A percentile compares a stretch with the other conserved stretches of the same genome.
Evolutionary conservation across 495 filamentous ascomycete species (phyloP).

Genomic region (Penicillium steckii): DNA sequence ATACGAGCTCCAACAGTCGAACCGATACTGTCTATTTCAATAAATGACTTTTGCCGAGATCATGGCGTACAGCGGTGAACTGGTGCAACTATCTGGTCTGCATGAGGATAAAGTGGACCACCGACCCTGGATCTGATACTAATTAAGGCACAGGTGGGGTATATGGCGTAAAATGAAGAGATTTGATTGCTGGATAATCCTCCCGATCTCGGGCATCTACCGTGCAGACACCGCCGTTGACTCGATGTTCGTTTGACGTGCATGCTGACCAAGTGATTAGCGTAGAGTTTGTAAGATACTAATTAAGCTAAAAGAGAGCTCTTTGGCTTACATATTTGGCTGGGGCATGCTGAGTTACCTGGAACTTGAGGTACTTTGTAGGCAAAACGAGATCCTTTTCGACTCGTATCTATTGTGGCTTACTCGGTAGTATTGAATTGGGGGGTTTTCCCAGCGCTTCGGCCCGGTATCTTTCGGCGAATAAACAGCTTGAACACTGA

Average conservation of each 20-base stretch:
- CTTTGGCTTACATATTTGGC: not conserved
- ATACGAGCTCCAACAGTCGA: not conserved
- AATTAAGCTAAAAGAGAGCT: conserved; percentile 6
- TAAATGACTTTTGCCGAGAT: not conserved
- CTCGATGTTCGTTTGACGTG: conserved; percentile 5
- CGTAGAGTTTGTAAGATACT: conserved; percentile 7
- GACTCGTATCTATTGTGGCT: not conserved
- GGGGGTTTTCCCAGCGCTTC: no score
- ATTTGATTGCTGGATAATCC: conserved; percentile 1
- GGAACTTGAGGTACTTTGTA: no score
- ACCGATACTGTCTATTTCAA: not conserved
- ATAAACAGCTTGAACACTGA: no score
- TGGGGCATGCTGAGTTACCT: no score
- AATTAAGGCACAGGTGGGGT: conserved; percentile 1
- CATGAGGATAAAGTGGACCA: not conserved
- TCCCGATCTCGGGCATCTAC: not conserved
- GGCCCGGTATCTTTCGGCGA: no score
- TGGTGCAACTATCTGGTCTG: not conserved
- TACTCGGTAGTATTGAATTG: not conserved
- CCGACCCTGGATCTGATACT: not conserved
- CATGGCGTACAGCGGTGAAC: not conserved
- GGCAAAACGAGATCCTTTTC: not conserved
- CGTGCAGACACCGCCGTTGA: not conserved
- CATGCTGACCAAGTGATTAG: conserved; percentile 11
- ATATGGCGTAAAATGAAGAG: not conserved